phyloP scores from a whole-genome alignment of 805 yeast species.

The Hyphopichia homilentoma region DNA sequence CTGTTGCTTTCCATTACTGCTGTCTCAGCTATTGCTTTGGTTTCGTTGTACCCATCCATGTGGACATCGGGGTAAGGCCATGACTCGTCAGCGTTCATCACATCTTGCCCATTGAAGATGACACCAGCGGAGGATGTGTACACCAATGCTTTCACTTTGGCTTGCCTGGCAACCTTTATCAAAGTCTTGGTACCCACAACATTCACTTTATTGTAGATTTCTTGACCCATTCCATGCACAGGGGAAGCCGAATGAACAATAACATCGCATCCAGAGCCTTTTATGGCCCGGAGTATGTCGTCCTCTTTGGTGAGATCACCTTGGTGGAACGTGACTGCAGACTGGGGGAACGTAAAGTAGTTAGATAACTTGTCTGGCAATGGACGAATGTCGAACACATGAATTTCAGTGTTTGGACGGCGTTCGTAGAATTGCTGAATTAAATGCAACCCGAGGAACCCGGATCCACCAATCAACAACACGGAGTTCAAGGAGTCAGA shows the following conservation, averaged over 20 bases:
- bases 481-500: conserved; percentile 47
- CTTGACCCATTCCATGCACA: conserved; percentile 80
- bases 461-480: conserved; percentile 91
- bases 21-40: conserved; percentile 88
- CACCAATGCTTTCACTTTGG: conserved; percentile 62
- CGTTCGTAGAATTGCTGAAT: conserved; percentile 76
- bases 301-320: conserved; percentile 81
- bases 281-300: conserved; percentile 65
- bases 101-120: conserved; percentile 90
- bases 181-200: conserved; percentile 83
- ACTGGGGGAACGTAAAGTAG: conserved; percentile 70
- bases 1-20: conserved; percentile 74
- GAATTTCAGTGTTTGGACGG: conserved; percentile 66
- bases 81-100: conserved; percentile 87
- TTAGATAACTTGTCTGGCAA: conserved; percentile 68
- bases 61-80: conserved; percentile 90
- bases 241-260: conserved; percentile 97
- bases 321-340: conserved; percentile 55
- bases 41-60: conserved; percentile 96
- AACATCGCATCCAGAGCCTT: conserved; percentile 57
- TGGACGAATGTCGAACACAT: conserved; percentile 89
- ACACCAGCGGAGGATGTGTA: conserved; percentile 98
- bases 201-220: conserved; percentile 83
- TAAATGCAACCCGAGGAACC: conserved; percentile 88
- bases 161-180: conserved; percentile 55